Percentiles rank a stretch among this genome's conserved stretches.
Conservation (phyloP, 2,329 filamentous ascomycete species). For the Alternaria incomplexa region DNA sequence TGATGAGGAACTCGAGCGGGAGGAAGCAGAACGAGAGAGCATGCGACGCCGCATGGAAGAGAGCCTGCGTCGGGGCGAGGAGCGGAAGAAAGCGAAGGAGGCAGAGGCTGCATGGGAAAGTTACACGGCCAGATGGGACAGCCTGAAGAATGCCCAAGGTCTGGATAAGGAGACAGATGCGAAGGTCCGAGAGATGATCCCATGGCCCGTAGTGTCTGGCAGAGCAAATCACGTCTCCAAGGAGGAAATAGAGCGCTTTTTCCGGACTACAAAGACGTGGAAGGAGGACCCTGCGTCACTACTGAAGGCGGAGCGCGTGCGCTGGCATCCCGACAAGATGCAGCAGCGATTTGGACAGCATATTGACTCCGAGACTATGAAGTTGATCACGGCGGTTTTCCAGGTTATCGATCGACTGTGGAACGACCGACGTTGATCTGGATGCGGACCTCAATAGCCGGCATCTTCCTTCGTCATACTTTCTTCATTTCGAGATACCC, state of each 20-base stretch:
- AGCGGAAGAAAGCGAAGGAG: conserved; percentile 61
- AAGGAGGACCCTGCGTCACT: conserved; percentile 53
- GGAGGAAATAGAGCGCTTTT: conserved; percentile 71
- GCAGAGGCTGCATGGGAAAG: conserved; percentile 68
- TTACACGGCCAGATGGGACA: conserved; percentile 71
- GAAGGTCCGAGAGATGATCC: conserved; percentile 52
- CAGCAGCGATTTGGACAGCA: conserved; percentile 81
- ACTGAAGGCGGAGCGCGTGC: conserved; percentile 83
- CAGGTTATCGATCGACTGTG: conserved; percentile 86
- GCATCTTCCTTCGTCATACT: background rate
- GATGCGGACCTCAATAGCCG: background rate
- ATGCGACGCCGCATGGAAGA: conserved; percentile 72
- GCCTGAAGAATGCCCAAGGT: conserved; percentile 43
- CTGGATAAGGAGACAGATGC: conserved; percentile 14
- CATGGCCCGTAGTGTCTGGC: conserved; percentile 77
- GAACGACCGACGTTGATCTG: conserved; percentile 57
- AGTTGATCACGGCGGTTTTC: conserved; percentile 85
- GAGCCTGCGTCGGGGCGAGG: conserved; percentile 70
- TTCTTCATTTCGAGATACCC: background rate
- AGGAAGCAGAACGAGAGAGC: conserved; percentile 51
- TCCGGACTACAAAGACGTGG: conserved; percentile 61
- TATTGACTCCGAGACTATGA: conserved; percentile 75
- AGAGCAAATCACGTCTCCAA: conserved; percentile 62
- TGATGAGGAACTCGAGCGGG: conserved; percentile 50
- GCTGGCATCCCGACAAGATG: conserved; percentile 98